Base-by-base conservation (phyloP, 345 rosid genomes). In the Eutrema yunnanense region DNA sequence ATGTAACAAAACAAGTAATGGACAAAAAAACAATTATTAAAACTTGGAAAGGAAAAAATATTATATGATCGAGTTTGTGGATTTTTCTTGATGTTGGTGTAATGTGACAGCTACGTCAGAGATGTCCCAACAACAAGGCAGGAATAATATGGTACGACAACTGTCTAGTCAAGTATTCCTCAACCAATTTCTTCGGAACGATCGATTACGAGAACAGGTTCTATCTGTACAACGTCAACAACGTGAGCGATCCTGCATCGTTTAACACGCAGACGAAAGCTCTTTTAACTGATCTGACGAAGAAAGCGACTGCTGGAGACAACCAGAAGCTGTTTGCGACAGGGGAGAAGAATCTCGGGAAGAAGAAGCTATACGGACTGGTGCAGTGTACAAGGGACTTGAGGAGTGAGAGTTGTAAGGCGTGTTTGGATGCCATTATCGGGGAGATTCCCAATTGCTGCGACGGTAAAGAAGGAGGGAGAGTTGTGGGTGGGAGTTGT, bases 341-440 rank as follows among this genome's bases (percentile, higher is more conserved):
- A 0, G 90, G 88, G 7, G 87, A 88, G 48, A 27, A 51, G 73
- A 79, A 40, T 60, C 48, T 78, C 0, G 81, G 43, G 3, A n/a
- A 65, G 6, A 41, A 33, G 56, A 82, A 62, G 58, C 65, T 87
- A 12, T 86, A 86, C 42, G 96, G 92, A 38, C 26, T 87, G 62
- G 83, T 81, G 58, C 89, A 87, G 68, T 90, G 96, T 67, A 85
- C 87, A 0, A 82, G 91, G 53, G 92, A 87, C 55, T 78, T 90
- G 55, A 80, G 74, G n/a, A 51, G 47, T 5, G 9, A 29, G 6
- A 75, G 56, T 41, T 90, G 96, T 65, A 78, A 70, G 83, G 73
- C 67, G 22, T 84, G 96, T 73, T 81, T 90, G 1, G 78, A 83
- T 38, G 79, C 71, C 4, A 81, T 83, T 0, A 80, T 87, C 14